Conservation (phyloP, 805 yeast genomes). For the Lipomyces sp. region DNA sequence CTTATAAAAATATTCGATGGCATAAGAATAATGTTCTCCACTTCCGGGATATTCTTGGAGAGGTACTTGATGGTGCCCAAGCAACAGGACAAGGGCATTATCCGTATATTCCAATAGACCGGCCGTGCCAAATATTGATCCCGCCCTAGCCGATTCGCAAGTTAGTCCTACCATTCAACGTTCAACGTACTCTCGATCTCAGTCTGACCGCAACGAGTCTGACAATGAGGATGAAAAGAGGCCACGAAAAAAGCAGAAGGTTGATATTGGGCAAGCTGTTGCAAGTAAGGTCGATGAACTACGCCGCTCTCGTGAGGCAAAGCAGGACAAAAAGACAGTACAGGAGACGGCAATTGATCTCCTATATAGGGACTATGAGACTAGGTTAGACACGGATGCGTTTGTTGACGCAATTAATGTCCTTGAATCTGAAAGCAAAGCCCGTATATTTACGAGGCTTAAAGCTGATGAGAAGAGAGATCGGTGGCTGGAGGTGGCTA, state of each 20-base stretch:
- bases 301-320: constrained; percentile 1
- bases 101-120: not conserved
- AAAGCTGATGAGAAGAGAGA: not conserved
- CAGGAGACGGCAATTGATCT: not conserved
- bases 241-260: not conserved
- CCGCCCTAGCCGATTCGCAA: not conserved
- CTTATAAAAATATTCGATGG: not conserved
- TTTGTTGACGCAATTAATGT: not conserved
- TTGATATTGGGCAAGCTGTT: not conserved
- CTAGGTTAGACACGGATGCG: not conserved
- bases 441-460: not conserved
- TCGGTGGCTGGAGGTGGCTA: not conserved
- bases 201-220: not conserved
- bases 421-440: not conserved
- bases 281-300: not conserved
- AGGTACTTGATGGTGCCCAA: not conserved
- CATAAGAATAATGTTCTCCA: not conserved
- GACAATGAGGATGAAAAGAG: not conserved
- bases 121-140: not conserved
- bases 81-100: constrained; percentile 1
- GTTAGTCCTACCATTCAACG: not conserved
- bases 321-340: not conserved
- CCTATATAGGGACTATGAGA: not conserved
- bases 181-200: not conserved
- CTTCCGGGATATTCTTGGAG: not conserved